phyloP scores from a whole-genome alignment of 2,329 filamentous ascomycete genomes.

The Tetracladium maxilliforme region DNA sequence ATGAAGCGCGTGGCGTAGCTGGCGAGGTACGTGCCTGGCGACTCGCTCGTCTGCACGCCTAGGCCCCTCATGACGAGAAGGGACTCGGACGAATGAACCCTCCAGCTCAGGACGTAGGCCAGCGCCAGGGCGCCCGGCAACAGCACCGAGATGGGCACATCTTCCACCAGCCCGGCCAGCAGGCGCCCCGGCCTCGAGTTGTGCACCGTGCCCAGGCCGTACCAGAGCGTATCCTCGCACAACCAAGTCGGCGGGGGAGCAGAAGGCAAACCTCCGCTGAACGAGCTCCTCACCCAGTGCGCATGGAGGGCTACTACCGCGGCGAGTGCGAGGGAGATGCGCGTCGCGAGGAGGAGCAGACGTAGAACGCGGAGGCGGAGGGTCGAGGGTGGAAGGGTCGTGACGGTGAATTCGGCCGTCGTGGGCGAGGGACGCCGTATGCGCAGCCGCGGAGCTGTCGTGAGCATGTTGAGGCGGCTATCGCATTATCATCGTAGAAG shows the following conservation, averaged over 20 bases:
- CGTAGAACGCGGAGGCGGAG: constrained; percentile 30
- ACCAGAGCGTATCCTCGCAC: constrained; percentile 9
- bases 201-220: constrained; percentile 11
- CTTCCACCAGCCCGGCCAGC: constrained; percentile 15
- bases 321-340: constrained; percentile 20
- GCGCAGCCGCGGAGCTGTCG: constrained; percentile 41
- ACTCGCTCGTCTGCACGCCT: constrained; percentile 76
- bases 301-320: constrained; percentile 34
- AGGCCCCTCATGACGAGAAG: constrained; percentile 78
- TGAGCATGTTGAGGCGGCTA: constrained; percentile 38
- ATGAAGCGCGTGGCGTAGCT: constrained; percentile 59
- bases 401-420: constrained; percentile 85
- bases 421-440: constrained; percentile 64
- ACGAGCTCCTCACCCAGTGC: constrained; percentile 20
- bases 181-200: constrained; percentile 15
- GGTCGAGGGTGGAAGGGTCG: constrained; percentile 50
- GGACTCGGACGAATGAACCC: constrained; percentile 55
- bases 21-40: constrained; percentile 51
- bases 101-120: constrained; percentile 28
- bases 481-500: too few species aligned
- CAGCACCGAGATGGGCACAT: constrained; percentile 23
- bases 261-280: constrained; percentile 4
- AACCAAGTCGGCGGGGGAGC: constrained; percentile 3
- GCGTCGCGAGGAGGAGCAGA: constrained; percentile 24
- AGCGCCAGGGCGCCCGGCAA: constrained; percentile 19